Percentiles rank a stretch among this genome's conserved stretches.
Conservation (phyloP, 2,329 filamentous ascomycete species). For the Venturia asperata region DNA sequence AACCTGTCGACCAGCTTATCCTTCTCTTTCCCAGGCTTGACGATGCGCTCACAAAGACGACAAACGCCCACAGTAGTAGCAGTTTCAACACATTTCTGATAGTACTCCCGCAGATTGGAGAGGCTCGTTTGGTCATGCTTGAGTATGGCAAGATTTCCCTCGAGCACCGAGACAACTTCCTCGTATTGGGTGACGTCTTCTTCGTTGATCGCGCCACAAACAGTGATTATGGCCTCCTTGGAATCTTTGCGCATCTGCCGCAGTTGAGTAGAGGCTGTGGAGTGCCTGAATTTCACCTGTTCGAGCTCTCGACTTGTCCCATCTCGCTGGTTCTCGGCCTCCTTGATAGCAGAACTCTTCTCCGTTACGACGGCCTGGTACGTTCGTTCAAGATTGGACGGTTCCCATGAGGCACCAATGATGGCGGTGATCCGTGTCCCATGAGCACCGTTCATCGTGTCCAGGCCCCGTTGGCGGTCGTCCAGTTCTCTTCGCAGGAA, state of each 20-base stretch:
- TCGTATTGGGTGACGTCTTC: conserved; percentile 38
- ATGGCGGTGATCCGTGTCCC: conserved; percentile 59
- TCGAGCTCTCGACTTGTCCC: conserved; percentile 64
- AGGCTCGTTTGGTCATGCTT: conserved; percentile 62
- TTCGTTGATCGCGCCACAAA: conserved; percentile 46
- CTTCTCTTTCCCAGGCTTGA: conserved; percentile 53
- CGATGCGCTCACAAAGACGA: conserved; percentile 64
- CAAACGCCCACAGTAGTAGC: conserved; percentile 66
- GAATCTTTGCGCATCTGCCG: conserved; percentile 56
- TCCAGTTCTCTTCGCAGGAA: conserved; percentile 72
- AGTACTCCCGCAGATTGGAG: conserved; percentile 64
- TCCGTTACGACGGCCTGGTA: conserved; percentile 58
- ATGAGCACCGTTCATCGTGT: conserved; percentile 71
- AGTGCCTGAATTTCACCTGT: conserved; percentile 67
- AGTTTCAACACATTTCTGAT: conserved; percentile 57
- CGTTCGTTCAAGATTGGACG: conserved; percentile 60
- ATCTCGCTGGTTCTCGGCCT: conserved; percentile 65
- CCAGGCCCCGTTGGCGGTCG: conserved; percentile 64
- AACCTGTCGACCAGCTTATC: conserved; percentile 62
- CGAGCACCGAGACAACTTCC: conserved; percentile 45
- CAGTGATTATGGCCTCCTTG: conserved; percentile 49
- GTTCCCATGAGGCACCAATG: conserved; percentile 60
- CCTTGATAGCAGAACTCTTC: conserved; percentile 52
- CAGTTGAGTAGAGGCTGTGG: conserved; percentile 56
- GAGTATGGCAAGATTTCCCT: conserved; percentile 44